These are phyloP conservation scores for Gillenia trifoliata DNA, from an alignment of 306 rosid species.

Conservation along the genomic window DNA sequence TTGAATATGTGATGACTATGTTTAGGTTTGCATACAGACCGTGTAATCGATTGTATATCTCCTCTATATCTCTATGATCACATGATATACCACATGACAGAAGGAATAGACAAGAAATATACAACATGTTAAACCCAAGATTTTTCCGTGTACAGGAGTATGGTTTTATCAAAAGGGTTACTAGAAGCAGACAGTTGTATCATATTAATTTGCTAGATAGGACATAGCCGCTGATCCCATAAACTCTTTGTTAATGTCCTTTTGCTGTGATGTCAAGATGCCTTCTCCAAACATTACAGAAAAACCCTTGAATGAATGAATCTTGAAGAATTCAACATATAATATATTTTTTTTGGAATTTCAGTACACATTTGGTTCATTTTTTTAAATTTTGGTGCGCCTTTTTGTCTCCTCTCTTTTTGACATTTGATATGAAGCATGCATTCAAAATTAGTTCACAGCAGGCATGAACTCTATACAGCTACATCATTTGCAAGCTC, in stretches of 20 bases:
- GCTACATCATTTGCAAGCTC: not conserved
- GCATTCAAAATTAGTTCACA: not conserved
- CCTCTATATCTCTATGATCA: too few relatives aligned
- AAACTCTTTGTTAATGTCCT: constrained; percentile 34
- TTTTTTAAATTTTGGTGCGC: not conserved
- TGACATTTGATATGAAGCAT: constrained; percentile 34
- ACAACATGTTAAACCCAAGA: too few relatives aligned
- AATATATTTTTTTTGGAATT: not conserved
- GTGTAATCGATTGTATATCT: too few relatives aligned
- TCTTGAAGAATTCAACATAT: not conserved
- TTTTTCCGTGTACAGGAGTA: not conserved
- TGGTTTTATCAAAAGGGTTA: constrained; percentile 3
- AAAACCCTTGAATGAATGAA: not conserved
- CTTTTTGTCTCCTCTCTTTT: not conserved
- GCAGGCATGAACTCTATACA: not conserved
- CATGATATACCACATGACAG: too few relatives aligned
- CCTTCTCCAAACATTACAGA: constrained; percentile 5
- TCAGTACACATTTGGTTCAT: not conserved
- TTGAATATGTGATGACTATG: too few relatives aligned
- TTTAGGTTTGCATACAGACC: too few relatives aligned
- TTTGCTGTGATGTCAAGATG: constrained; percentile 28
- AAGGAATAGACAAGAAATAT: too few relatives aligned
- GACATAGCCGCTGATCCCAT: constrained; percentile 28
- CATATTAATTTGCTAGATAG: constrained; percentile 9
- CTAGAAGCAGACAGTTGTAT: constrained; percentile 18